phyloP scores from a whole-genome alignment of 2,329 filamentous ascomycete species.

The Tolypocladium paradoxum region DNA sequence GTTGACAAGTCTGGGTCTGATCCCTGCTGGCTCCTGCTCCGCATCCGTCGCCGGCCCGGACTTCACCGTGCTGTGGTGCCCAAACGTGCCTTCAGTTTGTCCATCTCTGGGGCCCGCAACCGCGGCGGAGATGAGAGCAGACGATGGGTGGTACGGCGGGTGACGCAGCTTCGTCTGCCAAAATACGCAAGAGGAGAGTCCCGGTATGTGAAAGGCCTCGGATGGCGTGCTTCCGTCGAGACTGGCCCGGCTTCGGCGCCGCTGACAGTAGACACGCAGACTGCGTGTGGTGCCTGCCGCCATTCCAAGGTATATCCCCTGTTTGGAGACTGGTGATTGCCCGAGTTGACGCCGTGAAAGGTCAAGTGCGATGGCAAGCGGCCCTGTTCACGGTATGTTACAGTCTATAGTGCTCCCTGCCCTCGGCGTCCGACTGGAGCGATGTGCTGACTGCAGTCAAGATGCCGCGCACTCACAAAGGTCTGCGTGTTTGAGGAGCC shows the following conservation, averaged over 20 bases:
- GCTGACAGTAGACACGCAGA: conserved; percentile 5
- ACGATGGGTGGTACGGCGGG: not conserved
- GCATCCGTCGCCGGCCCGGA: not conserved
- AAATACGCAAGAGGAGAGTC: conserved; percentile 9
- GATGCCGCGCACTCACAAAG: conserved; percentile 12
- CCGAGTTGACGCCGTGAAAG: conserved; percentile 1
- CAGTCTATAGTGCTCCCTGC: too few relatives aligned
- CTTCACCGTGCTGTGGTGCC: not conserved
- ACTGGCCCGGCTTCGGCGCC: not conserved
- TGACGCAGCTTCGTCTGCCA: not conserved
- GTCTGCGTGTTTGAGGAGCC: conserved; percentile 11
- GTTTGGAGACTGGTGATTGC: not conserved
- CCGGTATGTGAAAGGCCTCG: conserved; percentile 6
- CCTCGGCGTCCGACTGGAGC: too few relatives aligned
- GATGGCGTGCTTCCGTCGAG: not conserved
- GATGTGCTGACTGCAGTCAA: not conserved
- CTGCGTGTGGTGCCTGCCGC: conserved; percentile 15
- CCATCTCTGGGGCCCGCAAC: not conserved
- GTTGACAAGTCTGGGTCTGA: too few relatives aligned
- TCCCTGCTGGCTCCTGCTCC: too few relatives aligned
- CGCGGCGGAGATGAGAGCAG: not conserved
- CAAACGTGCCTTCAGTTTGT: not conserved
- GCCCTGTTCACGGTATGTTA: conserved; percentile 13
- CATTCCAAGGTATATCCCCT: conserved; percentile 11
- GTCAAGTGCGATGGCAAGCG: conserved; percentile 13